A percentile compares a stretch with the other conserved stretches of the same genome.
phyloP scores from a whole-genome alignment of 345 rosid genomes.

The Populus euphratica region DNA sequence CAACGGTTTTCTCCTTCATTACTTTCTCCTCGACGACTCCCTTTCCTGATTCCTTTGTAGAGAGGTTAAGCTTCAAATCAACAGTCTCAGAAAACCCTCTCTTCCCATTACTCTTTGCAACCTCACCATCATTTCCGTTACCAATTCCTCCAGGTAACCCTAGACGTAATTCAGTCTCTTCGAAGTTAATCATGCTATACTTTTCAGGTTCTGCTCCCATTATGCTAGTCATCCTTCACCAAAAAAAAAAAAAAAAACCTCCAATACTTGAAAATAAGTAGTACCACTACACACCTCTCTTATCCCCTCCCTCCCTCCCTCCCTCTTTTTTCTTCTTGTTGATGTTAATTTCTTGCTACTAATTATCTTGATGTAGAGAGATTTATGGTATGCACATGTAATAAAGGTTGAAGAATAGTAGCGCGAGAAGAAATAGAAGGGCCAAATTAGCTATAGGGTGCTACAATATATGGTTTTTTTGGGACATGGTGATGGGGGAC shows the following conservation, averaged over 20 bases:
- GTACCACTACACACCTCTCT: background rate
- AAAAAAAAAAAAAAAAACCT: background rate
- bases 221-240: constrained; percentile 4
- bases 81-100: constrained; percentile 33
- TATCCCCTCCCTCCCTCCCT: background rate
- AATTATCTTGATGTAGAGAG: background rate
- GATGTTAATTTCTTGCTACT: background rate
- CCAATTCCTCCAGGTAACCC: constrained; percentile 34
- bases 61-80: constrained; percentile 28
- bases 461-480: constrained; percentile 24
- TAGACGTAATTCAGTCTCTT: constrained; percentile 79
- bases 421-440: constrained; percentile 14
- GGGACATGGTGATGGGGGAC: background rate
- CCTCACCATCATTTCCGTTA: background rate
- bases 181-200: constrained; percentile 62
- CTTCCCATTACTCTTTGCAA: constrained; percentile 16
- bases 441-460: constrained; percentile 14
- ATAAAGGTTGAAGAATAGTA: background rate
- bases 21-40: constrained; percentile 13
- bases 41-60: constrained; percentile 1
- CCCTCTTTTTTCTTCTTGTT: background rate
- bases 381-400: background rate
- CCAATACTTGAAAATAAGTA: background rate
- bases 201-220: constrained; percentile 16
- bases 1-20: constrained; percentile 26